These are phyloP conservation scores for Cystobasidium pallidum DNA, from an alignment of 1,284 basidiomycete genomes.

Conservation along the genomic window DNA sequence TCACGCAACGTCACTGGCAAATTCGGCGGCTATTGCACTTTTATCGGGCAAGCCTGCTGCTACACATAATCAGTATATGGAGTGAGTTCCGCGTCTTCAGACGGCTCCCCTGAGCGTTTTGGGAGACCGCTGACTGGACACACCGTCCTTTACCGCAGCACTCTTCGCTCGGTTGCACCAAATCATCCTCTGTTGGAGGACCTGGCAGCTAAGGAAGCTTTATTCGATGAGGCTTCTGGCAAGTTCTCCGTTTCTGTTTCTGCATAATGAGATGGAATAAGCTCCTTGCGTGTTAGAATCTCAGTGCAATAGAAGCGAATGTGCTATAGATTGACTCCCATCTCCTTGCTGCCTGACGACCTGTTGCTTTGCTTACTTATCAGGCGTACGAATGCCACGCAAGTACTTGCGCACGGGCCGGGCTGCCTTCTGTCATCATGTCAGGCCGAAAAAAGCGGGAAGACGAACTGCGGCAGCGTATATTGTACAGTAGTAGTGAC, in stretches of 20 bases:
- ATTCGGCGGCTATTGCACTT: constrained; percentile 45
- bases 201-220: constrained; percentile 64
- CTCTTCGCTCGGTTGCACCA: constrained; percentile 65
- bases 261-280: background rate
- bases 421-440: background rate
- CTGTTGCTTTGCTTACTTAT: too few species aligned
- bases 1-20: constrained; percentile 50
- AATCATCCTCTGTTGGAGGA: constrained; percentile 71
- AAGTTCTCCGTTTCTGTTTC: constrained; percentile 46
- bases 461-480: too few species aligned
- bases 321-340: too few species aligned
- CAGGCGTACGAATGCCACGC: too few species aligned
- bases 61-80: constrained; percentile 9
- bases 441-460: too few species aligned
- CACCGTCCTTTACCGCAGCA: constrained; percentile 59
- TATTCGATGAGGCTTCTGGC: constrained; percentile 60
- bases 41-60: constrained; percentile 36
- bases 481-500: background rate
- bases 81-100: constrained; percentile 2
- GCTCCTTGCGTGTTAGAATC: too few species aligned
- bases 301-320: background rate
- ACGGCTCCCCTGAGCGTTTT: background rate
- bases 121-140: background rate
- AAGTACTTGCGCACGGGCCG: background rate
- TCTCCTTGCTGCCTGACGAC: too few species aligned